Conservation (phyloP, 129 eudicot species). For the Logfia minima region DNA sequence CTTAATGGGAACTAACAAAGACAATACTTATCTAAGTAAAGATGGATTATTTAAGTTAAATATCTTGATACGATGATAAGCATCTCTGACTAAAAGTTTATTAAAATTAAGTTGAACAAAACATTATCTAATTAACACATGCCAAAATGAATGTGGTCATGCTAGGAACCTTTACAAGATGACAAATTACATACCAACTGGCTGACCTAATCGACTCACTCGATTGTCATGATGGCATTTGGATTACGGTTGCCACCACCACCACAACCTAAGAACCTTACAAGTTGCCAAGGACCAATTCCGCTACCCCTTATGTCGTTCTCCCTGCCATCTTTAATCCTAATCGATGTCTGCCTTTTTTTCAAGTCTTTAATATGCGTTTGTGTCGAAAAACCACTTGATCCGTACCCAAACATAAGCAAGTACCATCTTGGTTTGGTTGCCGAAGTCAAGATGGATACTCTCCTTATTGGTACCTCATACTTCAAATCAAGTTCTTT, state of each 20-base stretch:
- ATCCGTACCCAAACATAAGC: slow-evolving; percentile 43
- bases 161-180: slow-evolving; percentile 8
- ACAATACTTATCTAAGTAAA: not conserved
- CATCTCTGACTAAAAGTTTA: not conserved
- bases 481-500: slow-evolving; percentile 30
- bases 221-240: slow-evolving; percentile 24
- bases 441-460: slow-evolving; percentile 43
- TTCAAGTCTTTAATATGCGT: slow-evolving; percentile 55
- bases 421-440: slow-evolving; percentile 55
- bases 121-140: slow-evolving; percentile 26
- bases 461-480: slow-evolving; percentile 31
- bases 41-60: not conserved
- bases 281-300: slow-evolving; percentile 41
- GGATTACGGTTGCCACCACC: slow-evolving; percentile 29
- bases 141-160: slow-evolving; percentile 13
- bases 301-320: slow-evolving; percentile 8
- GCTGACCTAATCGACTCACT: slow-evolving; percentile 27
- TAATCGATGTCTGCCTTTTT: slow-evolving; percentile 39
- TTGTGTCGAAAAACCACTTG: slow-evolving; percentile 34
- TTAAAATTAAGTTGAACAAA: not conserved
- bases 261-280: slow-evolving; percentile 52
- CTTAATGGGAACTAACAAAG: slow-evolving; percentile 9
- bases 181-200: slow-evolving; percentile 27
- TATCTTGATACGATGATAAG: slow-evolving; percentile 8
- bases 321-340: slow-evolving; percentile 17